Evolutionary conservation across 148 eudicot species (phyloP), one percentile per base, ranked within the genome.

Genomic region (Beta vulgaris): DNA sequence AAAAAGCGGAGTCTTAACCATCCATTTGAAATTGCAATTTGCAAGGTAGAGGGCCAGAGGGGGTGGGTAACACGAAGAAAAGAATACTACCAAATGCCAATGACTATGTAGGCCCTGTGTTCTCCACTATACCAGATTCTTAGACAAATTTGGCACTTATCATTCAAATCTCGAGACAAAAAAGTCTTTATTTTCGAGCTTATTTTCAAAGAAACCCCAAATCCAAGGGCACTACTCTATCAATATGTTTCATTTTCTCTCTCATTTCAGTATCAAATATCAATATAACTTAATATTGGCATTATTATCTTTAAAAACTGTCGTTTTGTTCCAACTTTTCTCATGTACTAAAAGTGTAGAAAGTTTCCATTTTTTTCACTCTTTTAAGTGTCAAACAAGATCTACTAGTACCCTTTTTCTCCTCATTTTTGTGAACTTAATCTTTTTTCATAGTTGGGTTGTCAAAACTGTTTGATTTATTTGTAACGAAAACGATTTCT

Each of bases 131-230:
- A 61, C 68, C 37, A 21, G 26, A 61, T 60, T 42, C 43, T 60
- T 29, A 44, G 59, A 57, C 58, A 69, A 31, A 69, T 58, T 44
- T 69, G 69, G 9, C 35, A 55, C 31, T 64, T n/a, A 43, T 51
- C 32, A 66, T 64, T 37, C 72, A 72, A 73, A 78, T 78, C 73
- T 73, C 73, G 73, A 78, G 81, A 78, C 58, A 14, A 53, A 28
- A 14, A 26, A 43, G 23, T 34, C 73, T 61, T 53, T 42, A 23
- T 35, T 16, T 35, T 59, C 34, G 62, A 40, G 78, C 79, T 54
- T 61, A 15, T 39, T 57, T 37, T 57, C 4, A 21, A 64, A 2
- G n/a, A 4, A 6, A 40, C 15, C 18, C n/a, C 5, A 23, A 67
- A 12, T 26, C 53, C 32, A 67, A 67, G 28, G 49, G 26, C 71